A percentile compares a stretch with the other conserved stretches of the same genome.
Conservation (phyloP, 1,284 basidiomycete genomes). For the Puccinia horiana region DNA sequence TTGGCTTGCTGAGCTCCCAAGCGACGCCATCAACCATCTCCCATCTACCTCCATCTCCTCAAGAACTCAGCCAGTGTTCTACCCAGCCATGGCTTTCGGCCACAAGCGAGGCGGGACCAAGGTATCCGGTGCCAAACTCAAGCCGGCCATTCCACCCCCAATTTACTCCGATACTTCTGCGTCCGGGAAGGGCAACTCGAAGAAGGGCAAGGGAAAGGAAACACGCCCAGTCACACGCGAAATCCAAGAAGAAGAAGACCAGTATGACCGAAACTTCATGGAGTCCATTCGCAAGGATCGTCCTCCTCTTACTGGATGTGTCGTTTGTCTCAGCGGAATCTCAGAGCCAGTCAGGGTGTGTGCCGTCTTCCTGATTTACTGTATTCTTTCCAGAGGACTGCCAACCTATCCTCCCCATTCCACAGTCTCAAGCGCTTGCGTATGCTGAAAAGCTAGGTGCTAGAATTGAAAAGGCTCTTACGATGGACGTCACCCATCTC, state of each 20-base stretch:
- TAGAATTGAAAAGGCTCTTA: slow-evolving; percentile 34
- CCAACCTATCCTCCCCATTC: neutral
- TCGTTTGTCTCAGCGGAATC: slow-evolving; percentile 44
- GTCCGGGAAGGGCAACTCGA: neutral
- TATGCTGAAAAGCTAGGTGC: slow-evolving; percentile 46
- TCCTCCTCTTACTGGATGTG: slow-evolving; percentile 32
- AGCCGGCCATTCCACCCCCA: slow-evolving; percentile 28
- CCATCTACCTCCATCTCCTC: neutral
- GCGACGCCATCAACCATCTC: no score
- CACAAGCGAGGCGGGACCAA: slow-evolving; percentile 48
- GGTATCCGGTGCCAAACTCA: slow-evolving; percentile 38
- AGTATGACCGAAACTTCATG: slow-evolving; percentile 27
- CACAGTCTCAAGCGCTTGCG: slow-evolving; percentile 30
- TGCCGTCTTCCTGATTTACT: neutral
- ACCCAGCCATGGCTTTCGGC: slow-evolving; percentile 22
- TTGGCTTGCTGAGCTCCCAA: no score
- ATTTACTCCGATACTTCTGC: neutral
- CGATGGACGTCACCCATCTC: slow-evolving; percentile 42
- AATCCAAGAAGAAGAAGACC: slow-evolving; percentile 34
- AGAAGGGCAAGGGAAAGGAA: slow-evolving; percentile 31
- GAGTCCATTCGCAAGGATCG: slow-evolving; percentile 40
- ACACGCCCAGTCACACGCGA: neutral
- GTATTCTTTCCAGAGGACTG: neutral
- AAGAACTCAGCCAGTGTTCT: neutral
- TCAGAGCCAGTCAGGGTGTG: slow-evolving; percentile 36